Conservation (phyloP, 345 rosid species). For the Punica granatum region DNA sequence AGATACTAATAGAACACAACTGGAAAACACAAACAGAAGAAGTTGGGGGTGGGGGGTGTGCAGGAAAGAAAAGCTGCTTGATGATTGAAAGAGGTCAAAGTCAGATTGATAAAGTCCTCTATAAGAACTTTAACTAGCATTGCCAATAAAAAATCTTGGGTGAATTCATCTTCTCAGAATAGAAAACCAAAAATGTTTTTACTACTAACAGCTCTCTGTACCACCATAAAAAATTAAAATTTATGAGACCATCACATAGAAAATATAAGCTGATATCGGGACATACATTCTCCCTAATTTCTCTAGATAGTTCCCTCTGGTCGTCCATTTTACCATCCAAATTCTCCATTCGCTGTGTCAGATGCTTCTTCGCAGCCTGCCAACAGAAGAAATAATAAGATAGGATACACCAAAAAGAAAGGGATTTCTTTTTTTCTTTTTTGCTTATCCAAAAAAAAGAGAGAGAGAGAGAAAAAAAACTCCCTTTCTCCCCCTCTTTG, state of each 20-base stretch:
- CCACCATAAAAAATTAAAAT: neutral
- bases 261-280: too few species aligned
- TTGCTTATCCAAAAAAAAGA: too few species aligned
- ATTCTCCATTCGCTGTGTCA: constrained; percentile 64
- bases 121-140: too few species aligned
- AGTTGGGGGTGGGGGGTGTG: too few species aligned
- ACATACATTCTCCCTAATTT: constrained; percentile 56
- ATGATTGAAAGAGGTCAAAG: neutral
- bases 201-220: neutral
- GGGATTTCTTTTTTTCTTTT: too few species aligned
- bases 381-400: constrained; percentile 13
- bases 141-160: too few species aligned
- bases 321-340: constrained; percentile 74
- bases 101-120: neutral
- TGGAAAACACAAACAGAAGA: neutral
- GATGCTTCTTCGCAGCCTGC: constrained; percentile 79
- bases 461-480: too few species aligned
- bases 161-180: too few species aligned
- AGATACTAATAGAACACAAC: neutral
- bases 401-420: neutral
- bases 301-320: constrained; percentile 68
- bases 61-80: neutral
- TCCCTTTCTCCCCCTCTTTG: neutral
- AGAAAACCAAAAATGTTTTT: too few species aligned
- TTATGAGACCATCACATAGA: neutral